These are phyloP conservation scores for Ascochyta koolunga DNA, from an alignment of 2,329 filamentous ascomycete species.

Conservation along the genomic window DNA sequence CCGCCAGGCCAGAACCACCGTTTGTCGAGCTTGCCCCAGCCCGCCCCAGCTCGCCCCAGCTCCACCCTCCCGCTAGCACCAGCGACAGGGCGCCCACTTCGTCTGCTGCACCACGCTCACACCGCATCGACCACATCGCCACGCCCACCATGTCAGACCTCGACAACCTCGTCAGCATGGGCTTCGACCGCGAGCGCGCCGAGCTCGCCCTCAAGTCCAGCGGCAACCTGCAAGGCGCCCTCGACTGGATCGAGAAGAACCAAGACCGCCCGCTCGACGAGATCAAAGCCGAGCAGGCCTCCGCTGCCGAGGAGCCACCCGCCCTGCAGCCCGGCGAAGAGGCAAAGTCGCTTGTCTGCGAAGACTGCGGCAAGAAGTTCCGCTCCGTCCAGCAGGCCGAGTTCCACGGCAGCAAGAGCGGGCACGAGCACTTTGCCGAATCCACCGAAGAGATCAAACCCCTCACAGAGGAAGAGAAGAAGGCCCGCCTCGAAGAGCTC, in stretches of 20 bases:
- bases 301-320: slow-evolving; percentile 59
- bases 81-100: too few relatives aligned
- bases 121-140: slow-evolving; percentile 10
- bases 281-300: slow-evolving; percentile 60
- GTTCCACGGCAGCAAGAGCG: slow-evolving; percentile 89
- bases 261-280: slow-evolving; percentile 87
- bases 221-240: slow-evolving; percentile 80
- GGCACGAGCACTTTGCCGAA: slow-evolving; percentile 89
- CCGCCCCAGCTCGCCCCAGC: not conserved
- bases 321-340: slow-evolving; percentile 73
- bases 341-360: slow-evolving; percentile 85
- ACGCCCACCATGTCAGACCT: slow-evolving; percentile 57
- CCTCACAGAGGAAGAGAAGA: slow-evolving; percentile 90
- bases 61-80: slow-evolving; percentile 16
- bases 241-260: slow-evolving; percentile 94
- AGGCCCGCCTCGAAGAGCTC: slow-evolving; percentile 76
- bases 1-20: too few relatives aligned
- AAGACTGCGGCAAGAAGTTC: slow-evolving; percentile 93
- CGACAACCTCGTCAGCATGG: slow-evolving; percentile 68
- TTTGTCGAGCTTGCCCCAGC: too few relatives aligned
- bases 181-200: slow-evolving; percentile 82
- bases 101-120: not conserved
- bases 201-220: slow-evolving; percentile 84
- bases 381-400: slow-evolving; percentile 80
- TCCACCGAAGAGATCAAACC: slow-evolving; percentile 91